Percentiles rank a stretch among this genome's conserved stretches.
Evolutionary conservation across 2,329 filamentous ascomycete species (phyloP).

Genomic region (Neonectria faginata): DNA sequence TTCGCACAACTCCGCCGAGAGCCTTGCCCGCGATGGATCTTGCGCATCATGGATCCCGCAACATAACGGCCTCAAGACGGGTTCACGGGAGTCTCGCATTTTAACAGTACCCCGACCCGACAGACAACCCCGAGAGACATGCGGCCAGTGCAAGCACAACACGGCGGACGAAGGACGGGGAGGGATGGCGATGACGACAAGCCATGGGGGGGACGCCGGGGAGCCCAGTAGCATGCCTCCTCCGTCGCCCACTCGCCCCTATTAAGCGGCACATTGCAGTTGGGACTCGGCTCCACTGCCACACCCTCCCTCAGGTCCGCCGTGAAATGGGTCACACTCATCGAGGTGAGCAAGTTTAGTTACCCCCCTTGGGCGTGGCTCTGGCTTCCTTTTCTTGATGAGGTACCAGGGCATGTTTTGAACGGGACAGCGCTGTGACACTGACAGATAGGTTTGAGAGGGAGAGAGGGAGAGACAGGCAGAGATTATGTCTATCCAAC

Average conservation of each 20-base stretch:
- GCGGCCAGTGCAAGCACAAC: conserved; percentile 10
- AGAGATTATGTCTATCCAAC: background rate
- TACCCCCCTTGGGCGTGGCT: conserved; percentile 16
- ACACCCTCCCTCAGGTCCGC: conserved; percentile 17
- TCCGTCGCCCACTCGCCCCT: background rate
- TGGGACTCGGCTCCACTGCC: conserved; percentile 13
- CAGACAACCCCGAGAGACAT: background rate
- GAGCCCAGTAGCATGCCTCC: conserved; percentile 14
- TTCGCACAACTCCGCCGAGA: conserved; percentile 12
- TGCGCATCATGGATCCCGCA: conserved; percentile 2
- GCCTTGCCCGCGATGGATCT: conserved; percentile 6
- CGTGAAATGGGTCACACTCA: conserved; percentile 11
- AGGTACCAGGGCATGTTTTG: background rate
- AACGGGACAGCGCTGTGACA: background rate
- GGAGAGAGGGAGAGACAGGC: background rate
- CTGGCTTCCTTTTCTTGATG: conserved; percentile 1
- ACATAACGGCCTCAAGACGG: conserved; percentile 4
- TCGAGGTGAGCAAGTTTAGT: background rate
- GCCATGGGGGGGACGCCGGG: conserved; percentile 11
- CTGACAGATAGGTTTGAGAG: background rate
- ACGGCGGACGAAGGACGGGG: background rate
- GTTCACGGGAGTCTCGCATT: conserved; percentile 34
- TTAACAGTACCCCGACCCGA: conserved; percentile 40
- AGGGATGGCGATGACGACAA: conserved; percentile 18
- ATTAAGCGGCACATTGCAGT: conserved; percentile 15